A percentile compares a stretch with the other conserved stretches of the same genome.
phyloP scores from a whole-genome alignment of 2,329 filamentous ascomycete genomes.

The Hortaea sp. region DNA sequence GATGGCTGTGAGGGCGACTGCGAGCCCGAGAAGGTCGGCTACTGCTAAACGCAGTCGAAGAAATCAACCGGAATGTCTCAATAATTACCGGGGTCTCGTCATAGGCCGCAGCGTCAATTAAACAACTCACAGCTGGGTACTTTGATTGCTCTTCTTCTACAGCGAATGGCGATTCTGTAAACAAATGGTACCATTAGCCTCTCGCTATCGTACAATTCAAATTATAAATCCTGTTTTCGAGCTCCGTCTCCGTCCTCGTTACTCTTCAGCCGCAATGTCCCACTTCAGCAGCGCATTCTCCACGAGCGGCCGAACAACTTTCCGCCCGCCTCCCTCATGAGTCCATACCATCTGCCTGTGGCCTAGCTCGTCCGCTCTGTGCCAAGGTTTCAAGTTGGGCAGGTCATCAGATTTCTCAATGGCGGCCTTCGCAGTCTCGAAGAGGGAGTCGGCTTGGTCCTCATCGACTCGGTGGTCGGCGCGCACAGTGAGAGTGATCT shows the following conservation, averaged over 20 bases:
- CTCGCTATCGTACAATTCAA: too few species aligned
- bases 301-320: conserved; percentile 36
- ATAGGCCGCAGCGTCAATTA: too few species aligned
- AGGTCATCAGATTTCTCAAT: conserved; percentile 31
- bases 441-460: conserved; percentile 34
- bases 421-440: conserved; percentile 31
- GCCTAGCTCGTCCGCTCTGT: conserved; percentile 32
- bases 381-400: conserved; percentile 32
- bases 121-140: too few species aligned
- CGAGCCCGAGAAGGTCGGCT: conserved; percentile 19
- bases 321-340: conserved; percentile 30
- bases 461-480: conserved; percentile 35
- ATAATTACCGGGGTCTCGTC: too few species aligned
- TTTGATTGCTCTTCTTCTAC: too few species aligned
- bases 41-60: conserved; percentile 6
- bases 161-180: too few species aligned
- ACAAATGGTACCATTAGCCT: too few species aligned
- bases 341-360: conserved; percentile 39
- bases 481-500: conserved; percentile 36
- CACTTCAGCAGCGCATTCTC: conserved; percentile 34
- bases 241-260: too few species aligned
- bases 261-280: conserved; percentile 14
- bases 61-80: too few species aligned
- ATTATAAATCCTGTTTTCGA: too few species aligned
- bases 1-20: conserved; percentile 18